Conservation (phyloP, 2,329 filamentous ascomycete species). For the Penicillium psychrosexuale region DNA sequence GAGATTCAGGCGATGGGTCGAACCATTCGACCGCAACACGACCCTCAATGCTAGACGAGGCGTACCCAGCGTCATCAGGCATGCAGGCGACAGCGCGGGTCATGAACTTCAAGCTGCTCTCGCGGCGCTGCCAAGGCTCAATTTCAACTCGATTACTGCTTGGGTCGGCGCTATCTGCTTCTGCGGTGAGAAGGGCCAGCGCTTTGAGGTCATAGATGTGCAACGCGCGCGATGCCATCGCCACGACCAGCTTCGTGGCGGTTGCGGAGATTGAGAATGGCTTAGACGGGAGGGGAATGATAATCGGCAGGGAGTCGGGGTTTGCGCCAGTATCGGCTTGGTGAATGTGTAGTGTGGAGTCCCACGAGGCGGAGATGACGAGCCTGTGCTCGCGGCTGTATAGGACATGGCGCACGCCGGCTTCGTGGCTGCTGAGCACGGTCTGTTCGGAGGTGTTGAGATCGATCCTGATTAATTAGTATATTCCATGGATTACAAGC, state of each 20-base stretch:
- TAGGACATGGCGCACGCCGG: conserved; percentile 77
- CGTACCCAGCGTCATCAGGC: conserved; percentile 94
- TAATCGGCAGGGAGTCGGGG: conserved; percentile 55
- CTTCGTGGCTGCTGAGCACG: conserved; percentile 72
- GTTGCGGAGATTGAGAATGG: conserved; percentile 80
- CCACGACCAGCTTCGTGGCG: conserved; percentile 83
- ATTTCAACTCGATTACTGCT: conserved; percentile 48
- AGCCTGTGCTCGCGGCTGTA: conserved; percentile 74
- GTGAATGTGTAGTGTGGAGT: conserved; percentile 84
- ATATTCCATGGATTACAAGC: conserved; percentile 44
- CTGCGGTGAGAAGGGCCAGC: conserved; percentile 55
- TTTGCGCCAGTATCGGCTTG: conserved; percentile 49
- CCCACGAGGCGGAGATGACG: conserved; percentile 89
- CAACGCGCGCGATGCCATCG: conserved; percentile 90
- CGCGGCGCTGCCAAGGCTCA: conserved; percentile 86
- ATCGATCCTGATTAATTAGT: conserved; percentile 56
- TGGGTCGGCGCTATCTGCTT: conserved; percentile 42
- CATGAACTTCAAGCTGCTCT: conserved; percentile 94
- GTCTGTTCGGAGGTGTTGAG: conserved; percentile 69
- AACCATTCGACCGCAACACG: conserved; percentile 98
- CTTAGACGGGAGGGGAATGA: conserved; percentile 74
- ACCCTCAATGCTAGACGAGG: conserved; percentile 87
- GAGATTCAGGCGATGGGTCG: conserved; percentile 79
- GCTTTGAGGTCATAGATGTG: conserved; percentile 87
- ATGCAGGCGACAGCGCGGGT: conserved; percentile 91